These are phyloP conservation scores for Leccinum idahoense DNA, from an alignment of 1,284 basidiomycete species.

Conservation along the genomic window DNA sequence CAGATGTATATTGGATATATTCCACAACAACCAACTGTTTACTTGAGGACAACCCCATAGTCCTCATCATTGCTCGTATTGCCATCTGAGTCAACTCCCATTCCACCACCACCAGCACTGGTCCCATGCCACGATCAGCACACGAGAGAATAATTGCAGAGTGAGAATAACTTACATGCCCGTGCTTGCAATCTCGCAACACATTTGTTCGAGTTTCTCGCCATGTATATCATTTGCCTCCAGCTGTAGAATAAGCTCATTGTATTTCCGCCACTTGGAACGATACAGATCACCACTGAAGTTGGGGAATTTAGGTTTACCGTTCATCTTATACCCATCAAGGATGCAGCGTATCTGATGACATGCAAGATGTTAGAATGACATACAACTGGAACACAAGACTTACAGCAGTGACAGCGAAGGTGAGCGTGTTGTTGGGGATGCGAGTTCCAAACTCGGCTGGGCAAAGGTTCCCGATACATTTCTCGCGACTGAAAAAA, in stretches of 20 bases:
- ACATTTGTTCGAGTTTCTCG: neutral
- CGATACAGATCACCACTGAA: neutral
- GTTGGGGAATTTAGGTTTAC: neutral
- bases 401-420: neutral
- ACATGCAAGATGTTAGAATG: no score
- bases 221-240: neutral
- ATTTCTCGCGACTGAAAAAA: neutral
- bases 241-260: neutral
- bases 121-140: neutral
- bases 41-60: neutral
- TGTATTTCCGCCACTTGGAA: neutral
- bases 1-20: no score
- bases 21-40: neutral
- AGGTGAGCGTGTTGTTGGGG: neutral
- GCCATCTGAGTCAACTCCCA: neutral
- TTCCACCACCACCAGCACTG: neutral
- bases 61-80: neutral
- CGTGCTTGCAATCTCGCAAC: neutral
- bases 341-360: neutral
- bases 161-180: neutral
- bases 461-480: neutral
- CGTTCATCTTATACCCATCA: neutral
- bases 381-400: no score
- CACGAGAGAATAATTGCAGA: no score
- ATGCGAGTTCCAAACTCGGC: neutral